These are phyloP conservation scores for Entomortierella parvispora DNA, from an alignment of 192 early-diverging fungal genomes.

Conservation along the genomic window DNA sequence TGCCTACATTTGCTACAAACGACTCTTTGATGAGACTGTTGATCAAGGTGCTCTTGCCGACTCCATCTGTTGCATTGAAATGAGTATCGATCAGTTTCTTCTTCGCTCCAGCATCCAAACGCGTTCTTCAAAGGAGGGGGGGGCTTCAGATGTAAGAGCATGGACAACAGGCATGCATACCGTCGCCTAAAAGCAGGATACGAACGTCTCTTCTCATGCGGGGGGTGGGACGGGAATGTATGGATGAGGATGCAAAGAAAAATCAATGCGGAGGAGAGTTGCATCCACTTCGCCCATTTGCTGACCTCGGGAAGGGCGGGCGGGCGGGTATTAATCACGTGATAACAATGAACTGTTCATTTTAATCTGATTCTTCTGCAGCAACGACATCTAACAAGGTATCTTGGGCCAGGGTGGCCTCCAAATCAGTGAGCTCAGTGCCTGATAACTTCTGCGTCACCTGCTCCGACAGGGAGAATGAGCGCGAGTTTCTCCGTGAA, in stretches of 20 bases:
- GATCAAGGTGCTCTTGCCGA: constrained; percentile 97
- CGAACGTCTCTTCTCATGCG: constrained; percentile 89
- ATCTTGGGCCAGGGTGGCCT: constrained; percentile 37
- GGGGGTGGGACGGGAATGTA: neutral
- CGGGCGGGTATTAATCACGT: constrained; percentile 4
- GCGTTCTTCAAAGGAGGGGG: too few species aligned
- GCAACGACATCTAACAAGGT: constrained; percentile 49
- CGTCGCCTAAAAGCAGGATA: constrained; percentile 92
- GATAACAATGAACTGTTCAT: neutral
- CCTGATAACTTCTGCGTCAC: constrained; percentile 34
- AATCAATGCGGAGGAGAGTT: neutral
- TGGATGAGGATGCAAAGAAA: neutral
- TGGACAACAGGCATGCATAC: constrained; percentile 52
- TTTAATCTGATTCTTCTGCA: constrained; percentile 38
- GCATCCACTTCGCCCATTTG: neutral
- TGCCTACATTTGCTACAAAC: constrained; percentile 89
- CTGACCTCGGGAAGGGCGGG: neutral
- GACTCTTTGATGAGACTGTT: constrained; percentile 97
- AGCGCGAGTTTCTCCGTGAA: constrained; percentile 50
- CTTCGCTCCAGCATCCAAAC: too few species aligned
- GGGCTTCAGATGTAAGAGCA: too few species aligned
- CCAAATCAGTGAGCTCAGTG: constrained; percentile 27
- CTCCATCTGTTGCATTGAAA: constrained; percentile 68
- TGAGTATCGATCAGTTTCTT: constrained; percentile 4
- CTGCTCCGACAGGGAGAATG: constrained; percentile 38